Evolutionary conservation across 306 rosid species (phyloP).

Genomic region (Begonia loranthoides): DNA sequence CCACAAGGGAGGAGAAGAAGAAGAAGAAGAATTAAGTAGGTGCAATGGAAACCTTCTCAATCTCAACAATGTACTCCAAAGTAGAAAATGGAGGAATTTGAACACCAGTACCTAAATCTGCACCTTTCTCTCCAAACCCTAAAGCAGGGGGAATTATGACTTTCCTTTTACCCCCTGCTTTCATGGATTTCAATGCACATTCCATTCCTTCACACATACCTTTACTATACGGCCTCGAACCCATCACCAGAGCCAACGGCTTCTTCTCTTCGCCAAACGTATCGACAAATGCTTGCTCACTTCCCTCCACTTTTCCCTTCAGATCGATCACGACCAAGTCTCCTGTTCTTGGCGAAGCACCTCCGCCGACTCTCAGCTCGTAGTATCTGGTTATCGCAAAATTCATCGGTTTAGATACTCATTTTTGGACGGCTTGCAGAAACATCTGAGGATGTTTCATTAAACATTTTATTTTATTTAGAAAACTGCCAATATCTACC

Average conservation of each 20-base stretch:
- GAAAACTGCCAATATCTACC: conserved; percentile 21
- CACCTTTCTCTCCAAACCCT: conserved; percentile 75
- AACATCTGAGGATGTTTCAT: too few relatives aligned
- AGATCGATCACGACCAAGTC: conserved; percentile 79
- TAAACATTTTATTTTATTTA: too few relatives aligned
- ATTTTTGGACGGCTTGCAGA: too few relatives aligned
- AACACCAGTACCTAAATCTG: conserved; percentile 64
- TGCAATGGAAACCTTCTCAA: conserved; percentile 88
- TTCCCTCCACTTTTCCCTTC: conserved; percentile 39
- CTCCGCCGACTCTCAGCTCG: conserved; percentile 65
- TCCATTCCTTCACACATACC: conserved; percentile 94
- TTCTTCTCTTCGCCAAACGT: conserved; percentile 58
- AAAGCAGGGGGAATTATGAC: conserved; percentile 55
- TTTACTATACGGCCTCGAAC: conserved; percentile 84
- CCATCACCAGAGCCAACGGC: conserved; percentile 73
- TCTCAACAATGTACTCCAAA: conserved; percentile 62
- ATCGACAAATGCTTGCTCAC: conserved; percentile 61
- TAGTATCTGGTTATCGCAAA: conserved; percentile 25
- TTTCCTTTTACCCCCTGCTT: conserved; percentile 76
- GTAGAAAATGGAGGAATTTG: conserved; percentile 73
- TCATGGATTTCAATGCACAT: conserved; percentile 51
- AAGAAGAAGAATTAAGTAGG: conserved; percentile 33
- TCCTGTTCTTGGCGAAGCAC: conserved; percentile 50
- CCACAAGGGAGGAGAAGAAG: too few relatives aligned
- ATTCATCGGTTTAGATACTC: too few relatives aligned